Percentiles rank a stretch among this genome's conserved stretches.
These are phyloP conservation scores for Solanum sitiens DNA, from an alignment of 257 asterid species.

Conservation along the genomic window DNA sequence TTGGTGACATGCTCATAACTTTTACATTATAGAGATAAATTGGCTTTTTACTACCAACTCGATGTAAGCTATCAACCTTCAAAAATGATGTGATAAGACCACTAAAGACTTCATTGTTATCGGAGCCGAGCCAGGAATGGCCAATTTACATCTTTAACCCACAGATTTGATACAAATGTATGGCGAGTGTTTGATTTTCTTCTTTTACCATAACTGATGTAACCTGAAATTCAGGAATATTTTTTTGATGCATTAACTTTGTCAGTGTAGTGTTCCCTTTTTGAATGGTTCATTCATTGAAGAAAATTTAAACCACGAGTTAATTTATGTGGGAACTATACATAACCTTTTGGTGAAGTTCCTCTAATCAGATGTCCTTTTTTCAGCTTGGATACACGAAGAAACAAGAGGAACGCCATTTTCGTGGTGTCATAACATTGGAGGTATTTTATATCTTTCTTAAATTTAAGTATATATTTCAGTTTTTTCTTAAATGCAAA, in stretches of 20 bases:
- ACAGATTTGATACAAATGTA: neutral
- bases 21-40: neutral
- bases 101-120: neutral
- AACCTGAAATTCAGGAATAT: neutral
- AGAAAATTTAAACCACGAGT: neutral
- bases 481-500: neutral
- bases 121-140: too few species aligned
- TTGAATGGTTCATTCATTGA: neutral
- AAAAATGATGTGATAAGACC: neutral
- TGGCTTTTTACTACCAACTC: neutral
- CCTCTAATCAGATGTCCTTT: neutral
- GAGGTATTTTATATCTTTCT: slow-evolving; percentile 39
- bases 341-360: neutral
- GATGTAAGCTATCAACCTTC: neutral
- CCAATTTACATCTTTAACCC: neutral
- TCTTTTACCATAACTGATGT: neutral
- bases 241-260: neutral
- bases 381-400: slow-evolving; percentile 98
- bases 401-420: slow-evolving; percentile 89
- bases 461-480: neutral
- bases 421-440: slow-evolving; percentile 87
- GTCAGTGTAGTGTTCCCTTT: neutral
- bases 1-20: neutral
- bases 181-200: neutral
- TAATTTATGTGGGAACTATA: neutral